Percentiles rank a stretch among this genome's conserved stretches.
Conservation (phyloP, 495 filamentous ascomycete genomes). For the Tuber borchii region DNA sequence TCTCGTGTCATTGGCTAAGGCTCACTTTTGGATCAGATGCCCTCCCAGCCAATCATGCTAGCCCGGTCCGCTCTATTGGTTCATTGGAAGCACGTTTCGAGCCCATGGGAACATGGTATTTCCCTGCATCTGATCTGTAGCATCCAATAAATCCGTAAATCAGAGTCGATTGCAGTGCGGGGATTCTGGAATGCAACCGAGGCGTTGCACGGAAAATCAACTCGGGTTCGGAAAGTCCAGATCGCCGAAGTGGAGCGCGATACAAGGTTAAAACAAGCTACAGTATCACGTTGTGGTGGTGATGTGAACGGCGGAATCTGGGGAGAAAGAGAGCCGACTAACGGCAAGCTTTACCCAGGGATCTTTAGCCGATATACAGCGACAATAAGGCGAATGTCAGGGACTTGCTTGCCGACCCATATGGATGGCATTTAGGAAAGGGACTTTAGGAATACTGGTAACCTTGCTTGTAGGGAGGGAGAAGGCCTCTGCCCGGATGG, state of each 20-base stretch:
- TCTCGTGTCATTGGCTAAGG: neutral
- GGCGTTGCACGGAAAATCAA: neutral
- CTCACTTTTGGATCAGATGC: neutral
- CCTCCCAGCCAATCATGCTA: neutral
- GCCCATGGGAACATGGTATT: neutral
- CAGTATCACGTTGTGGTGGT: neutral
- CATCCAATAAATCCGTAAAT: neutral
- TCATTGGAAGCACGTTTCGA: neutral
- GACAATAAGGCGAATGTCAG: neutral
- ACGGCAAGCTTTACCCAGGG: neutral
- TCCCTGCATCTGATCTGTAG: neutral
- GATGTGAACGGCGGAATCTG: neutral
- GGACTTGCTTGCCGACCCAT: neutral
- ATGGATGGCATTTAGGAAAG: neutral
- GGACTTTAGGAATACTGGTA: neutral
- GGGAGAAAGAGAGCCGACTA: neutral
- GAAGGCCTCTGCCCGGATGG: no score
- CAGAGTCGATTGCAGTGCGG: neutral
- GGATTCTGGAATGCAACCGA: neutral
- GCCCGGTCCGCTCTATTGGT: neutral
- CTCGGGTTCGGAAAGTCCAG: neutral
- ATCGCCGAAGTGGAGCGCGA: neutral
- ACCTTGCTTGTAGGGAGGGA: no score
- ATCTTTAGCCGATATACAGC: neutral
- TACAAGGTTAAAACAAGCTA: neutral